Evolutionary conservation across 2,329 filamentous ascomycete species (phyloP), one percentile per base, ranked within the genome.

Genomic region (Colletotrichum truncatum): DNA sequence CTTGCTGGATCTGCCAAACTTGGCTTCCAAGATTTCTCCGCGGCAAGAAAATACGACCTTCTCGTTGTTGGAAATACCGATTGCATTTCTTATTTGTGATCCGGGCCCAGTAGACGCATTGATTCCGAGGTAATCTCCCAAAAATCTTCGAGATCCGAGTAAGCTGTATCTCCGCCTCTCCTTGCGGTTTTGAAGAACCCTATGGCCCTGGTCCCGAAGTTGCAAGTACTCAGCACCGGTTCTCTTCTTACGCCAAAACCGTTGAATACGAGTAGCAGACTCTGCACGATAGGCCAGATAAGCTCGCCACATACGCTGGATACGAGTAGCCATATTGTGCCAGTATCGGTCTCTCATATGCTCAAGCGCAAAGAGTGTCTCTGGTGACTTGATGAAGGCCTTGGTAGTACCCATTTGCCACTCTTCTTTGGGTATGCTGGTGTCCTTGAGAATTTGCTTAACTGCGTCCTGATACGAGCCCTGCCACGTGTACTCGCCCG

Each of bases 281-380:
- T 99, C 96, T 25, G 89, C 91, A 45, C 96, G 89, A 78, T 98
- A 98, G 5, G 95, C 90, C 39, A 98, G 86, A 74, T 98, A 98
- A 55, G 97, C 97, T 72, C 96, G 89, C 96, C 96, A 99, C 74
- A 97, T 96, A 71, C 96, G 89, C 81, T 99, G 96, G 65, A 99
- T 98, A 64, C 96, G 89, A 66, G 95, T 97, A 4, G 96, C 96
- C 96, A 99, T 98, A 80, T 98, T 99, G 79, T 98, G 95, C 95
- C 95, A 98, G 80, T 98, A 99, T 61, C 93, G 87, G 76, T 99
- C 96, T 75, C 96, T 89, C 95, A 99, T 98, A 63, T 97, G 94
- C 78, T 99, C 96, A 10, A 99, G 84, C 3, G 96, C 96, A 74
- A 99, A 99, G 2, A 99, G 82, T 0, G 96, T 99, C 79, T 99